A percentile compares a stretch with the other conserved stretches of the same genome.
phyloP scores from a whole-genome alignment of 2,329 filamentous ascomycete species.

The Alternaria solani region DNA sequence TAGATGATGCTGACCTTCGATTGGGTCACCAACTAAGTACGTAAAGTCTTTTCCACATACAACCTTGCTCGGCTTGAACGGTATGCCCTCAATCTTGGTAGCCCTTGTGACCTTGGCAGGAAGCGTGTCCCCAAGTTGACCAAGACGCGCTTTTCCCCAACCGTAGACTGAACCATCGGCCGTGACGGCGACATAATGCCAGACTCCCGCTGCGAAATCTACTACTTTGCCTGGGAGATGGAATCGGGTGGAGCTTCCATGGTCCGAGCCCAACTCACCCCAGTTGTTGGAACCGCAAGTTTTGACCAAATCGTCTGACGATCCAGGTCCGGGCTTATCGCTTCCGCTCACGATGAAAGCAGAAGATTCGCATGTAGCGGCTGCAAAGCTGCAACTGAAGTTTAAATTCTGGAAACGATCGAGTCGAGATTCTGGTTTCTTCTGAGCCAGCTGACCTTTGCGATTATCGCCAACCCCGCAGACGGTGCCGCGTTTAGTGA shows the following conservation, averaged over 20 bases:
- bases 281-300: slow-evolving; percentile 33
- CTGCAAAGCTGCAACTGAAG: slow-evolving; percentile 8
- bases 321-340: not conserved
- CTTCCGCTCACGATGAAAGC: slow-evolving; percentile 29
- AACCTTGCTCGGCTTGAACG: slow-evolving; percentile 71
- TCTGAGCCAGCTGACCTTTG: slow-evolving; percentile 55
- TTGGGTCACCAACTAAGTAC: slow-evolving; percentile 66
- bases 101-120: slow-evolving; percentile 50
- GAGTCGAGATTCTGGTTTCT: not conserved
- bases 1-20: slow-evolving; percentile 68
- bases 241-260: not conserved
- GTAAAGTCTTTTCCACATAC: slow-evolving; percentile 89
- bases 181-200: slow-evolving; percentile 77
- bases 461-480: slow-evolving; percentile 71
- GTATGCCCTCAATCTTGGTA: slow-evolving; percentile 48
- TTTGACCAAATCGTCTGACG: slow-evolving; percentile 4
- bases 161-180: slow-evolving; percentile 80
- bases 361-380: slow-evolving; percentile 36
- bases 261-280: slow-evolving; percentile 35
- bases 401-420: slow-evolving; percentile 13
- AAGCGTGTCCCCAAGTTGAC: slow-evolving; percentile 72
- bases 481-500: slow-evolving; percentile 66
- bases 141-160: slow-evolving; percentile 88
- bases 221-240: slow-evolving; percentile 53
- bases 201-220: slow-evolving; percentile 76